Percentiles rank a stretch among this genome's conserved stretches.
phyloP scores from a whole-genome alignment of 768 basidiomycete genomes.

The Hysterangium stoloniferum region DNA sequence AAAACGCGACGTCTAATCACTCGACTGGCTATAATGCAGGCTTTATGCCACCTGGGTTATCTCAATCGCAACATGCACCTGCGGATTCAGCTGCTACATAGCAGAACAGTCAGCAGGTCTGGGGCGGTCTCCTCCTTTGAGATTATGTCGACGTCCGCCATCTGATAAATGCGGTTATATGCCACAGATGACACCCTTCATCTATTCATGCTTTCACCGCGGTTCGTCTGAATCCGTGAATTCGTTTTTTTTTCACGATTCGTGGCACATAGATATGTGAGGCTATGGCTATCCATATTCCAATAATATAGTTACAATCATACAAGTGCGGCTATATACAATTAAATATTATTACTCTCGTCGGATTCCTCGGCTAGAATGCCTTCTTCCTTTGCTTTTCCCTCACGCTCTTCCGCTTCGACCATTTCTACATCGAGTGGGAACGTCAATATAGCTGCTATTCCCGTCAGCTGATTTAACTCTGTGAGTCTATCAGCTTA shows the following conservation, averaged over 20 bases:
- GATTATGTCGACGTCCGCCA: too few species aligned
- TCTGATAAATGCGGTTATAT: too few species aligned
- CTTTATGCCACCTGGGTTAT: neutral
- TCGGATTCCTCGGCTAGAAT: constrained; percentile 12
- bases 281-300: too few species aligned
- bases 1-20: neutral
- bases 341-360: neutral
- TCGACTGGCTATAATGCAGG: neutral
- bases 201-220: too few species aligned
- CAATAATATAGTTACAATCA: too few species aligned
- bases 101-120: neutral
- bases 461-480: constrained; percentile 90
- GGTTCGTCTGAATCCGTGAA: too few species aligned
- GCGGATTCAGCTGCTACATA: neutral
- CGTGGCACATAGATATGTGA: too few species aligned
- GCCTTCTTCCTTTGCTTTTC: constrained; percentile 27
- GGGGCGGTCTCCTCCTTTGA: too few species aligned
- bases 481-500: constrained; percentile 51
- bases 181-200: too few species aligned
- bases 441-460: constrained; percentile 93
- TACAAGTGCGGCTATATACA: too few species aligned
- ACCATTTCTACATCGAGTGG: constrained; percentile 94
- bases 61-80: neutral
- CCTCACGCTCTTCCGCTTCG: constrained; percentile 84
- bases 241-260: too few species aligned